Evolutionary conservation across 805 yeast genomes (phyloP), one percentile per base, ranked within the genome.

Genomic region (Sugiyamaella smithiae): DNA sequence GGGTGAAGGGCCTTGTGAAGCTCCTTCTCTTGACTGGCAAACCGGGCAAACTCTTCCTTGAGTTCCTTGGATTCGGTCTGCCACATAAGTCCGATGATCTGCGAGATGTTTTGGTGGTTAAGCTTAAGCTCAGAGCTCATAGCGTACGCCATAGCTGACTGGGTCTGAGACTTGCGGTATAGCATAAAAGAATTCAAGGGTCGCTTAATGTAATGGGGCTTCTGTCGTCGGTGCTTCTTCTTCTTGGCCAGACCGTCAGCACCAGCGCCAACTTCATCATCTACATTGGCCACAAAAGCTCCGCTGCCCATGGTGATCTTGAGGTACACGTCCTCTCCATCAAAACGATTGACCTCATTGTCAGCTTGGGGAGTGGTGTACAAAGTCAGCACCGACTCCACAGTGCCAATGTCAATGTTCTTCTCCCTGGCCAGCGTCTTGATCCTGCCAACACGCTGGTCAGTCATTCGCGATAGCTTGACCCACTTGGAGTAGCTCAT

Each of bases 131-230:
- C 58, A 45, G 49, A 48, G 37, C 59, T 53, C 31, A 58, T 50
- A 12, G 64, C 62, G 38, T 63, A 58, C 4, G 64, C 58, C 49
- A 67, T 61, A 14, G 73, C 71, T 8, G 67, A 67, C 52, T 70
- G 72, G 14, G 74, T 69, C 67, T 73, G 70, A 4, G 71, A 56
- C 17, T 71, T 62, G 44, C 78, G 64, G 55, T 75, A 74, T 7
- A 74, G 62, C 78, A 74, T 74, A 53, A 71, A 74, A 23, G 75
- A 68, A 58, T 74, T 74, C 48, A 73, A 62, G 0, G 78, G 78
- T 36, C 79, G 66, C 53, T 74, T 75, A 41, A 74, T 65, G 47
- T 70, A 54, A 45, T 60, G 51, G 32, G 52, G 52, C 20, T 47
- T 37, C 38, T 47, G 49, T 45, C 52, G 51, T 9, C 56, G 45